phyloP scores from a whole-genome alignment of 371 early-diverging fungal species.

The Mortierella sp. region DNA sequence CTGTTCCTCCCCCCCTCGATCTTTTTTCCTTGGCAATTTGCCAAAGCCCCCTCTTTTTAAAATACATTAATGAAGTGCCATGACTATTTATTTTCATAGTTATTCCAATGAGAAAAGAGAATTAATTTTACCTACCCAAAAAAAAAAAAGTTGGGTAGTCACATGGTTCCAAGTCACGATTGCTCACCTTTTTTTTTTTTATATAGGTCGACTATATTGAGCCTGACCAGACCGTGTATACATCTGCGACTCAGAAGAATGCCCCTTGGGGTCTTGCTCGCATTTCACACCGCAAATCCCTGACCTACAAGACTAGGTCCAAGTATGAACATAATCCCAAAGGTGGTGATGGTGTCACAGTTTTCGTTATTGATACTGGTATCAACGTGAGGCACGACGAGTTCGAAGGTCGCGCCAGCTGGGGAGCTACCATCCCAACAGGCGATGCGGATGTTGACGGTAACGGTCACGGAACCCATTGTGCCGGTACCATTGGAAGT shows the following conservation, averaged over 20 bases:
- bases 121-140: not conserved
- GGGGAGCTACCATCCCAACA: slow-evolving; percentile 85
- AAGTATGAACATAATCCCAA: slow-evolving; percentile 77
- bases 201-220: slow-evolving; percentile 67
- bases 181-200: not conserved
- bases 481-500: slow-evolving; percentile 95
- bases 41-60: not conserved
- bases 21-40: not conserved
- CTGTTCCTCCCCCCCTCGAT: not conserved
- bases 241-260: slow-evolving; percentile 72
- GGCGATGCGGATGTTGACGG: slow-evolving; percentile 84
- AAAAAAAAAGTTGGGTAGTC: not conserved
- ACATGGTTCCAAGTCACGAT: not conserved
- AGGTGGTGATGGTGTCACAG: slow-evolving; percentile 88
- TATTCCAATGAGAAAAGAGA: not conserved
- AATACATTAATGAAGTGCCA: not conserved
- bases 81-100: not conserved
- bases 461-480: slow-evolving; percentile 96
- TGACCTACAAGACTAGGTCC: slow-evolving; percentile 70
- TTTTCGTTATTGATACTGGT: slow-evolving; percentile 96
- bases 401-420: slow-evolving; percentile 90
- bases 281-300: slow-evolving; percentile 79
- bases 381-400: slow-evolving; percentile 86
- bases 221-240: slow-evolving; percentile 85
- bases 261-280: slow-evolving; percentile 97